Evolutionary conservation across 2,329 filamentous ascomycete genomes (phyloP).

Genomic region (Chaetomiaceae sp.): DNA sequence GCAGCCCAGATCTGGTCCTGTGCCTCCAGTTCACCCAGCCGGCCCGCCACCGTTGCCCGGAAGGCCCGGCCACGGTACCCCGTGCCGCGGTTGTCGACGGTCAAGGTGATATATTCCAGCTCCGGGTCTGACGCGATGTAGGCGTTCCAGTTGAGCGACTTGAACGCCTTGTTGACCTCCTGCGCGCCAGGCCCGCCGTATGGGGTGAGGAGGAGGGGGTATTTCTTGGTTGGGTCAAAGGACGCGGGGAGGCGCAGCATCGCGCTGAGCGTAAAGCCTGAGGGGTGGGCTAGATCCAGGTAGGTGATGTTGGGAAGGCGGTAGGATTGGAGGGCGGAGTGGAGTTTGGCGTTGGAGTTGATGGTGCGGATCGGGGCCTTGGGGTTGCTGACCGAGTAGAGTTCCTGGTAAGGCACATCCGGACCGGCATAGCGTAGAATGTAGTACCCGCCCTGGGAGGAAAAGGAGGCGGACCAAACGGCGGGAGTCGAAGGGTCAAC

Average conservation of each 20-base stretch:
- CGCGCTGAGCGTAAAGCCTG: slow-evolving; percentile 59
- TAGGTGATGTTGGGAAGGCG: slow-evolving; percentile 61
- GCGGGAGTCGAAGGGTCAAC: slow-evolving; percentile 57
- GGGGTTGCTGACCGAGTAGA: slow-evolving; percentile 55
- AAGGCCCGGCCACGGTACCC: slow-evolving; percentile 61
- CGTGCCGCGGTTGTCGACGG: slow-evolving; percentile 65
- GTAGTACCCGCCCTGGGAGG: slow-evolving; percentile 58
- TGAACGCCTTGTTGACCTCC: slow-evolving; percentile 54
- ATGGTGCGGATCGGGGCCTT: slow-evolving; percentile 52
- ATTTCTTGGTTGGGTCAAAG: slow-evolving; percentile 59
- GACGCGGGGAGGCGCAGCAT: slow-evolving; percentile 62
- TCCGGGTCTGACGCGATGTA: slow-evolving; percentile 66
- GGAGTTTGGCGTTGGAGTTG: slow-evolving; percentile 55
- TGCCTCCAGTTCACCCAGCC: slow-evolving; percentile 60
- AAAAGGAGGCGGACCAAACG: slow-evolving; percentile 63
- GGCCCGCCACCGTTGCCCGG: slow-evolving; percentile 52
- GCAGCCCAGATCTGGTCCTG: slow-evolving; percentile 66
- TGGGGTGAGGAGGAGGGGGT: slow-evolving; percentile 62
- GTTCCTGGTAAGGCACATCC: slow-evolving; percentile 64
- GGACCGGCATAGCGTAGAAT: slow-evolving; percentile 62
- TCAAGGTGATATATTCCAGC: slow-evolving; percentile 63
- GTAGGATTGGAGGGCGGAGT: slow-evolving; percentile 53
- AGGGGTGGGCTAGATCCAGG: slow-evolving; percentile 57
- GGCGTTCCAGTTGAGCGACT: slow-evolving; percentile 52
- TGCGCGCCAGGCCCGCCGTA: slow-evolving; percentile 66